phyloP scores from a whole-genome alignment of 169 alveolate genomes.

The Cryptosporidium ubiquitum region DNA sequence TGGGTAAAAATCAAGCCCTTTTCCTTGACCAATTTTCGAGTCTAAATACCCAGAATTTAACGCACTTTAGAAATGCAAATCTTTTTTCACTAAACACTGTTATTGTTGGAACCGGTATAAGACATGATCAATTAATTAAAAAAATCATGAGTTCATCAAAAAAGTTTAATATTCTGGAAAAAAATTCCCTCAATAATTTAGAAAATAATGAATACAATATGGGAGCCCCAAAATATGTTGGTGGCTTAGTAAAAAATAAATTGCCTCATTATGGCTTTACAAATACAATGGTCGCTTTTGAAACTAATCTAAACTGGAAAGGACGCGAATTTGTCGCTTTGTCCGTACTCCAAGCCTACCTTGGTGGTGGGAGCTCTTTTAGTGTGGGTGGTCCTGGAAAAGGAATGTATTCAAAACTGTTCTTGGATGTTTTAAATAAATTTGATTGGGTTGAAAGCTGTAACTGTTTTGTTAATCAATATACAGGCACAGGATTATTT shows the following conservation, averaged over 20 bases:
- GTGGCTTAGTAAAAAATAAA: conserved; percentile 18
- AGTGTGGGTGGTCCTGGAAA: conserved; percentile 94
- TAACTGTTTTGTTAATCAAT: conserved; percentile 89
- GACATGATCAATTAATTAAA: conserved; percentile 7
- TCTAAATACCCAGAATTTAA: background rate
- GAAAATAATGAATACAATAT: background rate
- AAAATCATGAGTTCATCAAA: conserved; percentile 5
- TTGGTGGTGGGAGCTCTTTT: conserved; percentile 93
- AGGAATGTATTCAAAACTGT: conserved; percentile 90
- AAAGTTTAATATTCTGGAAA: background rate
- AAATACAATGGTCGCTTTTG: conserved; percentile 12
- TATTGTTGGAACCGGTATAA: conserved; percentile 33
- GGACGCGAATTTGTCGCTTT: conserved; percentile 6
- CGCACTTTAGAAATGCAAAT: background rate
- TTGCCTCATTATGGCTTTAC: conserved; percentile 4
- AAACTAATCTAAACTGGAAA: conserved; percentile 37
- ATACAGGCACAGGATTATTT: conserved; percentile 89
- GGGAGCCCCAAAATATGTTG: conserved; percentile 24
- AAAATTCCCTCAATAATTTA: background rate
- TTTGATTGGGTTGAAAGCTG: conserved; percentile 89
- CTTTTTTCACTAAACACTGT: conserved; percentile 18
- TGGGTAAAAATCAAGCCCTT: conserved; percentile 1
- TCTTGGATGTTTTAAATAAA: conserved; percentile 85
- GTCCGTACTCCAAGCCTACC: conserved; percentile 30
- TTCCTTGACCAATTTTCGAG: background rate